A percentile compares a stretch with the other conserved stretches of the same genome.
phyloP scores from a whole-genome alignment of 2,329 filamentous ascomycete genomes.

The Aspergillus alliaceus region DNA sequence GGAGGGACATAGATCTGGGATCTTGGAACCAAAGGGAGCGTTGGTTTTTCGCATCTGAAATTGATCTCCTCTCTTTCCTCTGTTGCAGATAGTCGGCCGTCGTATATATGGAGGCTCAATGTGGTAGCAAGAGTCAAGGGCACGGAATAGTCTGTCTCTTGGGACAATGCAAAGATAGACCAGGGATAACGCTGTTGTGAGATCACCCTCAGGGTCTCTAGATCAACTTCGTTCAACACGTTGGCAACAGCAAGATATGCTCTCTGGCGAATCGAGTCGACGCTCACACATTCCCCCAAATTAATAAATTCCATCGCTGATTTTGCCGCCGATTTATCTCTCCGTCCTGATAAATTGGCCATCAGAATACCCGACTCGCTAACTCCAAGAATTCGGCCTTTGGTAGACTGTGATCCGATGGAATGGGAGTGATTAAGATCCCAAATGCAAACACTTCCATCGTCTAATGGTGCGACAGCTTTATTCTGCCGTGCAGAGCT shows the following conservation, averaged over 20 bases:
- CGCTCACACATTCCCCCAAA: conserved; percentile 78
- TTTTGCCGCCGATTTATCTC: conserved; percentile 26
- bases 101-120: conserved; percentile 77
- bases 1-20: conserved; percentile 31
- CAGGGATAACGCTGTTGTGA: conserved; percentile 73
- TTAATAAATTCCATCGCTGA: conserved; percentile 38
- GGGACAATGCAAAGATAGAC: conserved; percentile 79
- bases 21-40: conserved; percentile 24
- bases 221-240: conserved; percentile 76
- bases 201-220: conserved; percentile 69
- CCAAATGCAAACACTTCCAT: conserved; percentile 87
- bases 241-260: conserved; percentile 81
- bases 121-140: conserved; percentile 85
- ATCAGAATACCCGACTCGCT: conserved; percentile 69
- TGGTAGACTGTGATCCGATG: conserved; percentile 39
- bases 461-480: conserved; percentile 76
- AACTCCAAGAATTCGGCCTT: conserved; percentile 60
- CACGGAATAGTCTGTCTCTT: conserved; percentile 60
- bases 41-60: conserved; percentile 33
- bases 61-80: conserved; percentile 38
- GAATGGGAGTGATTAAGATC: conserved; percentile 57
- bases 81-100: conserved; percentile 56
- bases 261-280: conserved; percentile 66
- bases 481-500: conserved; percentile 55
- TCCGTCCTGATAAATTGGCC: conserved; percentile 66